Base-by-base conservation (phyloP, 2,329 filamentous ascomycete species). In the Aspergillus puulaauensis region DNA sequence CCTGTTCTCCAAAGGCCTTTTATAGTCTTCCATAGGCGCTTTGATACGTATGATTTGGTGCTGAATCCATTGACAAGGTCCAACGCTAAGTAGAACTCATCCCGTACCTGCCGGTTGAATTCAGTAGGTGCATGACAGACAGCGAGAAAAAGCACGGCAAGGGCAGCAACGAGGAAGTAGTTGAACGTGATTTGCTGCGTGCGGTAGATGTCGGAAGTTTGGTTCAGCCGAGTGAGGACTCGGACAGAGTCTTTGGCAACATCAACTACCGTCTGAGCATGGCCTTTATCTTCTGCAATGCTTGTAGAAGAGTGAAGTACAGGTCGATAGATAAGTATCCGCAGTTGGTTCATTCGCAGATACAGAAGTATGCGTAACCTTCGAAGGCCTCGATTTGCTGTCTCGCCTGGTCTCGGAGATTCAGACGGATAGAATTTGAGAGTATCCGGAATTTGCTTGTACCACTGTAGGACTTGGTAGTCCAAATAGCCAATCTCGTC, bases 291-390 rank as follows among this genome's bases (percentile, higher is more conserved):
- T 57, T 88, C 84, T 76, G 89, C 85, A 66, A 97, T 97, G 66
- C 88, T 93, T 12, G 86, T 89, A 3, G 90, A 86, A 17, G 89
- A 93, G 72, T 96, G 91, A 8, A 98, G 79, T 3, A 96, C 87
- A 0, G 92, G 92, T 0, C 91, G 90, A 72, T 96, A 93, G 27
- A 97, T 90, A 71, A 91, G 86, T 57, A 93, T 95, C 5, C 93
- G 89, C 76, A 96, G 90, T 77, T 96, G 92, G 67, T 96, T 97
- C 43, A 91, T 85, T 40, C 93, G 86, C 15, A 97, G 79, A 70
- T 96, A 95, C 17, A 95, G 88, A 72, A 95, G 86, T 47, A 97
- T 88, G 59, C 90, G 88, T 12, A 96, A 79, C 5, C 93, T 87
- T 64, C 88, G 86, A 19, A 88, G 77, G 61, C 87, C 86, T 62